Conservation (phyloP, 768 basidiomycete species). For the Pisolithus albus region DNA sequence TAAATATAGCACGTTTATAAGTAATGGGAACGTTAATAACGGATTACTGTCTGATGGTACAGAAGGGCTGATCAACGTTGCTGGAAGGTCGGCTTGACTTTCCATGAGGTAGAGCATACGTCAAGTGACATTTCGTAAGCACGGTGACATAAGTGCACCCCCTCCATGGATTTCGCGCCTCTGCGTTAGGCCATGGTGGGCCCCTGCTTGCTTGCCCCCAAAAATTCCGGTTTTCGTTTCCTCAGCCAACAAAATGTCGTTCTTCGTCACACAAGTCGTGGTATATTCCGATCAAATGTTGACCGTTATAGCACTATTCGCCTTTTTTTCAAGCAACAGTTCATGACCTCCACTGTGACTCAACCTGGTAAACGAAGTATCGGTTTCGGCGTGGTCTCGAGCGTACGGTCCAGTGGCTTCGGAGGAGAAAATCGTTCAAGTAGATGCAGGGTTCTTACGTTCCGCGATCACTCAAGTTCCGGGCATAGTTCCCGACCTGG, state of each 20-base stretch:
- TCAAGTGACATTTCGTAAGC: too few relatives aligned
- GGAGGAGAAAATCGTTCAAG: background rate
- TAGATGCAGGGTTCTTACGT: constrained; percentile 1
- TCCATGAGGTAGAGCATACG: too few relatives aligned
- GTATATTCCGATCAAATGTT: constrained; percentile 25
- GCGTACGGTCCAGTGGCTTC: background rate
- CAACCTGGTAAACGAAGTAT: background rate
- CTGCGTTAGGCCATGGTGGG: constrained; percentile 7
- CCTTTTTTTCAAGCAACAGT: constrained; percentile 44
- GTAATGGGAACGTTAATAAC: too few relatives aligned
- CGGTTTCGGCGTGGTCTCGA: background rate
- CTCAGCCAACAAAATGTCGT: constrained; percentile 6
- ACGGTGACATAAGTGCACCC: too few relatives aligned
- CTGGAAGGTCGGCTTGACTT: too few relatives aligned
- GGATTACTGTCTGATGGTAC: too few relatives aligned
- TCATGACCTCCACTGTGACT: constrained; percentile 8
- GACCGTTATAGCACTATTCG: constrained; percentile 58
- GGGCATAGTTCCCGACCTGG: constrained; percentile 9
- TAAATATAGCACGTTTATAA: too few relatives aligned
- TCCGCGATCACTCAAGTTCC: constrained; percentile 13
- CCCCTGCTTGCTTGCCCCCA: constrained; percentile 2
- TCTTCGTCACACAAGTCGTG: constrained; percentile 20
- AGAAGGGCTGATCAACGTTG: too few relatives aligned
- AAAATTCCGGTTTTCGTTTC: constrained; percentile 1
- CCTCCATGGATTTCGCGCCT: too few relatives aligned